phyloP scores from a whole-genome alignment of 495 filamentous ascomycete species.

The Aspergillus nanangensis region DNA sequence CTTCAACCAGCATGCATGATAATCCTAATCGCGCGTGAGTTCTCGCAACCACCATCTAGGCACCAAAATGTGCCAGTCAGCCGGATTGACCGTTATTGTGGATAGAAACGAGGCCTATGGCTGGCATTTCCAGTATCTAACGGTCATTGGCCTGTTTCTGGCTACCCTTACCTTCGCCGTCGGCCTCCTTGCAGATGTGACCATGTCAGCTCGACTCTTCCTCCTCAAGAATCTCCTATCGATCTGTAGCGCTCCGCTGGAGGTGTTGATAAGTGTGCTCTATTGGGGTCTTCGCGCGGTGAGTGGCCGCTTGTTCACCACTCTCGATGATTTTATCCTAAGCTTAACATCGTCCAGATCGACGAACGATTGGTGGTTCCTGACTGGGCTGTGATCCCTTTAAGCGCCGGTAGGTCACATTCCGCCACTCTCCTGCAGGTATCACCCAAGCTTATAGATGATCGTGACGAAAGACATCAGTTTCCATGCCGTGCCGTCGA shows the following conservation, averaged over 20 bases:
- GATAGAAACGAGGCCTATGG: conserved; percentile 65
- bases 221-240: conserved; percentile 68
- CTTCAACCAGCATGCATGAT: conserved; percentile 33
- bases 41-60: conserved; percentile 4
- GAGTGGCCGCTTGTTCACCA: conserved; percentile 7
- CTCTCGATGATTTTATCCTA: conserved; percentile 2
- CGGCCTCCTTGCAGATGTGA: conserved; percentile 73
- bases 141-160: conserved; percentile 72
- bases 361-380: conserved; percentile 60
- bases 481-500: conserved; percentile 73
- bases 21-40: conserved; percentile 44
- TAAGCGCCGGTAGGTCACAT: conserved; percentile 35
- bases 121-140: conserved; percentile 82
- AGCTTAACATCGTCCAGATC: conserved; percentile 40
- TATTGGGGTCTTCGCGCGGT: conserved; percentile 71
- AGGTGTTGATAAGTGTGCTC: conserved; percentile 76
- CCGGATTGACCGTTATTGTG: no score
- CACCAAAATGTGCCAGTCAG: conserved; percentile 11
- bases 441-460: no score
- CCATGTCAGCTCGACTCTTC: conserved; percentile 61
- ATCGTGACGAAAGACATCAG: conserved; percentile 60
- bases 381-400: conserved; percentile 38
- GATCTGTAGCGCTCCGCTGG: conserved; percentile 70
- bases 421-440: background rate
- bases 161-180: conserved; percentile 63